A percentile compares a stretch with the other conserved stretches of the same genome.
Conservation (phyloP, 495 filamentous ascomycete genomes). For the Aspergillus bertholletiae region DNA sequence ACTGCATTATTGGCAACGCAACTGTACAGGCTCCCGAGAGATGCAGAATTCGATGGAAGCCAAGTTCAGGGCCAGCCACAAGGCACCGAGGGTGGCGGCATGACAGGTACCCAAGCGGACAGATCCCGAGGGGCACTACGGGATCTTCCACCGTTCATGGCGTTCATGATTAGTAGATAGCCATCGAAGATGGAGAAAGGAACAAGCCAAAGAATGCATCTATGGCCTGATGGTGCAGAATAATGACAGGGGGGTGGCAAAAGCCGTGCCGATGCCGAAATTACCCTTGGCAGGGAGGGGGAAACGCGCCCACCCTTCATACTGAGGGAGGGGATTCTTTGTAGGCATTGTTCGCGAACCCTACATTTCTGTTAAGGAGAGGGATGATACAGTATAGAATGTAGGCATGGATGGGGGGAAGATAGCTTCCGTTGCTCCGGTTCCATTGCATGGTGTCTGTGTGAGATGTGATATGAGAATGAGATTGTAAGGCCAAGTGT, state of each 20-base stretch:
- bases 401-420: neutral
- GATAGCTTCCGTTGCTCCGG: neutral
- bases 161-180: neutral
- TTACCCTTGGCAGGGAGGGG: neutral
- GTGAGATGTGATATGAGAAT: neutral
- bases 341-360: neutral
- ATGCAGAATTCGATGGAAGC: neutral
- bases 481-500: neutral
- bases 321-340: neutral
- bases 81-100: neutral
- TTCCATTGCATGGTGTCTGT: neutral
- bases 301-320: neutral
- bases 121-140: neutral
- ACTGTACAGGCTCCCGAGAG: neutral
- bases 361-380: neutral
- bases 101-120: neutral
- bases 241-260: neutral
- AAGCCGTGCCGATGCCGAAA: neutral
- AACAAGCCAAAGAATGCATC: neutral
- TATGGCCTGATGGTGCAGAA: conserved; percentile 1
- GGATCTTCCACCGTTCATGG: neutral
- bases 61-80: neutral
- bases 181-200: neutral
- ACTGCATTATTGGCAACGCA: neutral
- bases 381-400: neutral